phyloP scores from a whole-genome alignment of 2,329 filamentous ascomycete species.

The Penicillium vulpinum region DNA sequence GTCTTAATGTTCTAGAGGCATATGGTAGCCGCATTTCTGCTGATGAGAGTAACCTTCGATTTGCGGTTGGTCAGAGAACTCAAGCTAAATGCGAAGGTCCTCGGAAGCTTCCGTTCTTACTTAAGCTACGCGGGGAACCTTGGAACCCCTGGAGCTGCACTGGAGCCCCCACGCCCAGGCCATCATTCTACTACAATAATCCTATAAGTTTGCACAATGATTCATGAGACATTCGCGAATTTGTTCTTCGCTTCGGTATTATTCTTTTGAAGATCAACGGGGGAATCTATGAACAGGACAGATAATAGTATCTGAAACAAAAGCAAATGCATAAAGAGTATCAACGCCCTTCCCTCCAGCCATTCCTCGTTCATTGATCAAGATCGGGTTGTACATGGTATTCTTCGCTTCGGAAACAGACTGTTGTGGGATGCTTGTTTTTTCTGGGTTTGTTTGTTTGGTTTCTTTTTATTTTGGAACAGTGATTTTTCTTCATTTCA shows the following conservation, averaged over 20 bases:
- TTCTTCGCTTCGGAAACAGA: conserved; percentile 7
- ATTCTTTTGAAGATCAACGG: conserved; percentile 18
- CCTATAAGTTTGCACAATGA: neutral
- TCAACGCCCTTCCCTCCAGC: conserved; percentile 29
- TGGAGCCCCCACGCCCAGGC: no score
- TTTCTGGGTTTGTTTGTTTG: conserved; percentile 1
- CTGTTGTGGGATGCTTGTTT: neutral
- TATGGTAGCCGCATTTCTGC: conserved; percentile 31
- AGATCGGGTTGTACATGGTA: conserved; percentile 29
- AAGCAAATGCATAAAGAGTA: conserved; percentile 27
- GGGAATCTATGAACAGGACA: conserved; percentile 29
- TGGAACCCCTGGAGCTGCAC: neutral
- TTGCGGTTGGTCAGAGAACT: neutral
- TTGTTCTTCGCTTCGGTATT: conserved; percentile 10
- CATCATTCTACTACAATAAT: no score
- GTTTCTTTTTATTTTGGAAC: neutral
- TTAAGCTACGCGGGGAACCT: conserved; percentile 3
- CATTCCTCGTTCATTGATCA: conserved; percentile 25
- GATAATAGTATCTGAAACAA: conserved; percentile 7
- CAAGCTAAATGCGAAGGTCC: neutral
- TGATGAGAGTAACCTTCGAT: neutral
- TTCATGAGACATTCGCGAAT: neutral
- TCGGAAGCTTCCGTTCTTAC: conserved; percentile 5
- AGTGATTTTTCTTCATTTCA: neutral
- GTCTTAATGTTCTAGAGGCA: conserved; percentile 20